Conservation (phyloP, 768 basidiomycete genomes). For the Tylopilus sp. region DNA sequence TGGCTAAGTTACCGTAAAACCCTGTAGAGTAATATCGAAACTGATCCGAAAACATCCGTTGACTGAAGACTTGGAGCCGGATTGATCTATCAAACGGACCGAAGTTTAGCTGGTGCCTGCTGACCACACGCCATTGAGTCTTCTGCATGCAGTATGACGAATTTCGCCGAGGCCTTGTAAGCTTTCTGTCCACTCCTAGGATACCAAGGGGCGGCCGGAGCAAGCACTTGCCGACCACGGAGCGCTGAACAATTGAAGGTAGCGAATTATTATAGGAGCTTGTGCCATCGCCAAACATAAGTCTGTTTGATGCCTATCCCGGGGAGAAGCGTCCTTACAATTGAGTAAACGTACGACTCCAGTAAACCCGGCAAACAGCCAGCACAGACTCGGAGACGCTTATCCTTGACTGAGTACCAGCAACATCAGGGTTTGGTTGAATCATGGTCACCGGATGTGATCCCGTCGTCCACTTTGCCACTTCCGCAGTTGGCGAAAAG, state of each 20-base stretch:
- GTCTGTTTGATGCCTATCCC: no score
- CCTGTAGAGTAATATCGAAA: conserved; percentile 4
- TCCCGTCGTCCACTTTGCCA: neutral
- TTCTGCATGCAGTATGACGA: neutral
- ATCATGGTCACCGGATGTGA: neutral
- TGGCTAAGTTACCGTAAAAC: conserved; percentile 7
- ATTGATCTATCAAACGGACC: neutral
- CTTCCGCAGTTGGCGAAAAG: neutral
- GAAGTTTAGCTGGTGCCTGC: conserved; percentile 1
- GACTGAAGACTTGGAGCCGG: neutral
- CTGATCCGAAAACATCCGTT: conserved; percentile 18
- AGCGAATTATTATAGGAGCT: no score
- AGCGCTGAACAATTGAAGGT: no score
- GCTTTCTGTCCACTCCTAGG: no score
- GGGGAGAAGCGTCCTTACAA: no score
- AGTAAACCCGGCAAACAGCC: no score
- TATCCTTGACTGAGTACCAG: neutral
- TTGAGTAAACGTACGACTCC: no score
- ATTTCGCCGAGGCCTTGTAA: no score
- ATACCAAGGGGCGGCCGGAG: no score
- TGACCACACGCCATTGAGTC: conserved; percentile 4
- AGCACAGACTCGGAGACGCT: no score
- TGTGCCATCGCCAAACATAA: no score
- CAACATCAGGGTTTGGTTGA: neutral
- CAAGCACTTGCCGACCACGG: no score